Base-by-base conservation (phyloP, 2,329 filamentous ascomycete genomes). In the Madurella fahalii region DNA sequence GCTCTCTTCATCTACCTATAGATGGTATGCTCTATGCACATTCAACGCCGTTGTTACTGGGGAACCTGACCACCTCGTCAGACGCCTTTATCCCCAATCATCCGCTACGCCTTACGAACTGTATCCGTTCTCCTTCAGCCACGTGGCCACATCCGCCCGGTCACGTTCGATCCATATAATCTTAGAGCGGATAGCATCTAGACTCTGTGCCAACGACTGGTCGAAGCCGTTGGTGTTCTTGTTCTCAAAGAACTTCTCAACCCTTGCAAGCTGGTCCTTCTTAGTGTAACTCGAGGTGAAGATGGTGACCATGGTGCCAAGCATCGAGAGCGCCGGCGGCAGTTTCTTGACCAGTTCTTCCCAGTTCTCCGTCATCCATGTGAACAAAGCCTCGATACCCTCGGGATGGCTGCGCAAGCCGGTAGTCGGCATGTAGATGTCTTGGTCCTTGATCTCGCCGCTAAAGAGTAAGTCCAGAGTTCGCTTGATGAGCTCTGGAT, bases 381-480 rank as follows among this genome's bases (percentile, higher is more conserved):
- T 72, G 80, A 88, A 96, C 54, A 96, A 80, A 8, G 88, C 88
- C 54, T 88, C 77, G 53, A 95, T 87, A 62, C 93, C 93, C 42
- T 85, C 83, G 8, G 84, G 75, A 68, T 95, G 90, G 50, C 82
- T 82, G 55, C 92, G 84, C 30, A 97, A 81, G 8, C 89, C 89
- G 34, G 84, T 82, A 40, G 94, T 82, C 1, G 93, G 92, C 68
- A 96, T 84, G 74, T 96, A 96, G 61, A 96, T 85, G 70, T 97
- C 93, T 71, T 96, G 93, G 61, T 89, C 90, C 77, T 95, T 95
- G 72, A 96, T 87, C 62, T 95, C 87, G 58, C 86, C 83, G 69
- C 84, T 84, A 54, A 92, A 79, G 32, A 91, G 80, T 59, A 96
- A 77, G 31, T 77, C 81, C 13, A 97, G 80, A 2, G 91, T 93